These are phyloP conservation scores for Chlorociboria aeruginascens DNA, from an alignment of 495 filamentous ascomycete genomes.

Conservation along the genomic window DNA sequence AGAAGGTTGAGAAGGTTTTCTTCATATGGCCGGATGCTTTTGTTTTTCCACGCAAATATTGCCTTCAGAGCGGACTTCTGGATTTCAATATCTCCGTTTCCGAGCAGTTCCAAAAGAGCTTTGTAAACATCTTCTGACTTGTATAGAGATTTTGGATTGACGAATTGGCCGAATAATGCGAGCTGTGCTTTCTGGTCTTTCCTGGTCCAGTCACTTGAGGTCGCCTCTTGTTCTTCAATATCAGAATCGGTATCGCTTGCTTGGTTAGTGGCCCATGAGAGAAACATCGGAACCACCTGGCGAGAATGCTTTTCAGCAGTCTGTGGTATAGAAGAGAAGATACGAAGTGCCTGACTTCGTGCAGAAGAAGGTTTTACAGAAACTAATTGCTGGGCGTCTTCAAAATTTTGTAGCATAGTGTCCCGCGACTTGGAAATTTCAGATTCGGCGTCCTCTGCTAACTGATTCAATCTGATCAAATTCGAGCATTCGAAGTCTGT, in stretches of 20 bases:
- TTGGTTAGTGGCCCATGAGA: slow-evolving; percentile 47
- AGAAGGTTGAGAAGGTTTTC: slow-evolving; percentile 81
- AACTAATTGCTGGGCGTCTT: slow-evolving; percentile 33
- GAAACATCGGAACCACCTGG: slow-evolving; percentile 69
- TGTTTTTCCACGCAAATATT: slow-evolving; percentile 77
- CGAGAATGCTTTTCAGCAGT: slow-evolving; percentile 80
- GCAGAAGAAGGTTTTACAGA: slow-evolving; percentile 32
- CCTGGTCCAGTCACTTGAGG: slow-evolving; percentile 38
- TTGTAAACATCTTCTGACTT: slow-evolving; percentile 64
- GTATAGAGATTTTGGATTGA: slow-evolving; percentile 73
- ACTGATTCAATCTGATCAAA: slow-evolving; percentile 41
- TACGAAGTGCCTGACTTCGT: slow-evolving; percentile 65
- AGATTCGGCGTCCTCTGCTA: slow-evolving; percentile 26
- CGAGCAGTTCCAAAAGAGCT: slow-evolving; percentile 58
- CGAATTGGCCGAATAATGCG: slow-evolving; percentile 70
- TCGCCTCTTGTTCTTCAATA: slow-evolving; percentile 33
- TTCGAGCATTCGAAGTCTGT: slow-evolving; percentile 79
- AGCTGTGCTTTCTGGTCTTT: slow-evolving; percentile 75
- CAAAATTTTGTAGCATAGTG: slow-evolving; percentile 38
- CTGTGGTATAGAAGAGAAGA: slow-evolving; percentile 58
- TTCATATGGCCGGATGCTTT: slow-evolving; percentile 63
- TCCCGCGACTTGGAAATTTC: slow-evolving; percentile 29
- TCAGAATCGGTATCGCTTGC: slow-evolving; percentile 22
- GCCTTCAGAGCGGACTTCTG: slow-evolving; percentile 77
- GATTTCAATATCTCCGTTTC: slow-evolving; percentile 79